Percentiles rank a stretch among this genome's conserved stretches.
Conservation (phyloP, 495 filamentous ascomycete genomes). For the Talaromyces nanjingensis region DNA sequence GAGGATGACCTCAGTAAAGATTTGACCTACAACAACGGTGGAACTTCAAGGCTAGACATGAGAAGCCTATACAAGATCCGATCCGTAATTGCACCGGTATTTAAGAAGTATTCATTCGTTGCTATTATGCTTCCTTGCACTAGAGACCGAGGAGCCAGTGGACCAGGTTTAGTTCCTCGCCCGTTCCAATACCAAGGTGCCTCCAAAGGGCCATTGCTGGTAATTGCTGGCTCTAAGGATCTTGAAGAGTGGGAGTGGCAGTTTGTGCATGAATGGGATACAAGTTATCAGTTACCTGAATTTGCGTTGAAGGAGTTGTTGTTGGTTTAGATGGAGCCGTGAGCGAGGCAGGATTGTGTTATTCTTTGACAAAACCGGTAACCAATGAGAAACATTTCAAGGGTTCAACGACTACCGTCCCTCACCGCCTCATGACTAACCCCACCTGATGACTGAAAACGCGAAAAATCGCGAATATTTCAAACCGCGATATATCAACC, state of each 20-base stretch:
- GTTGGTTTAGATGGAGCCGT: conserved; percentile 3
- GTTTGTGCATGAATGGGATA: conserved; percentile 16
- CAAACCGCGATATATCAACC: no score
- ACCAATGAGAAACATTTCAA: no score
- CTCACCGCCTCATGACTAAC: no score
- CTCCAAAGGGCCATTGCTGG: conserved; percentile 4
- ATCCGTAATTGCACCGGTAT: conserved; percentile 7
- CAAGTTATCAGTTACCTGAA: conserved; percentile 5
- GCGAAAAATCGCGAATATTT: no score
- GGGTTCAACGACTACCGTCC: no score
- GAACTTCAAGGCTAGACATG: not conserved
- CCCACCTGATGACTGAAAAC: no score
- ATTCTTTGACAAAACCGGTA: no score
- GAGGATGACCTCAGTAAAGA: not conserved
- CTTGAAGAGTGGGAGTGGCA: conserved; percentile 11
- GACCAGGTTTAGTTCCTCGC: not conserved
- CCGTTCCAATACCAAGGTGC: conserved; percentile 8
- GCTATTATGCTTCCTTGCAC: conserved; percentile 8
- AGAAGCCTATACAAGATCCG: not conserved
- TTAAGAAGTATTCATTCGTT: conserved; percentile 8
- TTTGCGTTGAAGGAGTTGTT: conserved; percentile 9
- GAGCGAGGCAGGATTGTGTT: no score
- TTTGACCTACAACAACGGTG: not conserved
- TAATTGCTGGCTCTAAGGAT: conserved; percentile 10
- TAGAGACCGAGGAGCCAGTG: not conserved